A percentile compares a stretch with the other conserved stretches of the same genome.
These are phyloP conservation scores for Hondaea fermentalgiana DNA, from an alignment of 108 stramenopile genomes.

Conservation along the genomic window DNA sequence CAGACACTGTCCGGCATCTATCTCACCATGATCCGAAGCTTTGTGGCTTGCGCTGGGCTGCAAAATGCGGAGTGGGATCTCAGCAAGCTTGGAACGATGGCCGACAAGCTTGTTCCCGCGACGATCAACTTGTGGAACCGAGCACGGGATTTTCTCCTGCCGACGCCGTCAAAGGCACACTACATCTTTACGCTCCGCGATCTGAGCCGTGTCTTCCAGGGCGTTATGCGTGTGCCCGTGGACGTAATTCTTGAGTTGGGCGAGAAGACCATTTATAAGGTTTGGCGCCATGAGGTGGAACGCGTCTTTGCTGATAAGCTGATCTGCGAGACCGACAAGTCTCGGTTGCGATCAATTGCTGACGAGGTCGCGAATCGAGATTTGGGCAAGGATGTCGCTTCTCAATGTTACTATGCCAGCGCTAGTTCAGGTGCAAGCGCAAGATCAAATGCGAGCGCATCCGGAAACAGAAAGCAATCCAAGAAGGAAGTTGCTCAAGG, in stretches of 20 bases:
- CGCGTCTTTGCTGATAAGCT: constrained; percentile 45
- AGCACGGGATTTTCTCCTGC: constrained; percentile 30
- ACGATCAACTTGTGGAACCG: constrained; percentile 40
- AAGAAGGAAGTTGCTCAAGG: constrained; percentile 2
- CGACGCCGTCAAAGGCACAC: constrained; percentile 47
- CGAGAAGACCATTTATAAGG: constrained; percentile 1
- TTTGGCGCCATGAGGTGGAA: constrained; percentile 43
- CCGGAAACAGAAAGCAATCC: not conserved
- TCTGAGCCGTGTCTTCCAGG: constrained; percentile 42
- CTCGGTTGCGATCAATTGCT: not conserved
- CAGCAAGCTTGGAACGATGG: not conserved
- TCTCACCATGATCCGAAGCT: constrained; percentile 33
- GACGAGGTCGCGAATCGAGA: not conserved
- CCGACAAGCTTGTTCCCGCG: constrained; percentile 18
- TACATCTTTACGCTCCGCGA: constrained; percentile 47
- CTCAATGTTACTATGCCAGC: not conserved
- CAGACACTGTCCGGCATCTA: constrained; percentile 33
- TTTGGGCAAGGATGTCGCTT: not conserved
- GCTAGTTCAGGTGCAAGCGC: not conserved
- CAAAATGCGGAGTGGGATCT: not conserved
- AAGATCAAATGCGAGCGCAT: not conserved
- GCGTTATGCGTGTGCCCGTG: constrained; percentile 29
- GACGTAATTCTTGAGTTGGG: not conserved
- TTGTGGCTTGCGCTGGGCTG: constrained; percentile 4
- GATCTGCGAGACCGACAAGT: constrained; percentile 33